Base-by-base conservation (phyloP, 176 grass and related monocot species). In the Olyra latifolia region DNA sequence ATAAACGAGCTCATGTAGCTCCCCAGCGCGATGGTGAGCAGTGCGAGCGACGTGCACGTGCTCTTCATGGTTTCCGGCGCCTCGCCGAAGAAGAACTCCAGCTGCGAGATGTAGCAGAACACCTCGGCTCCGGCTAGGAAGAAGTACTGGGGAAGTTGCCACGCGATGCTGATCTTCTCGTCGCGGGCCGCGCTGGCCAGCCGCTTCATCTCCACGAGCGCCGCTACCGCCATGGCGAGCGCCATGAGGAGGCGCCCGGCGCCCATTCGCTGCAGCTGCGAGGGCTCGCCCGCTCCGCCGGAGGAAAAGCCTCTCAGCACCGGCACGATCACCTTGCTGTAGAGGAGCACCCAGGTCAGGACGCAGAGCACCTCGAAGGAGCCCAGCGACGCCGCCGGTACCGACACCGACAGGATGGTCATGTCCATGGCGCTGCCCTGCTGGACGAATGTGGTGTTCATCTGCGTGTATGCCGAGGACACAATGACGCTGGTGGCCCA, bases 31-130 rank as follows among this genome's bases (percentile, higher is more conserved):
- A 93, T 84, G 58, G 89, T 87, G 74, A 97, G 89, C 63, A 97
- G 72, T 29, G 87, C 87, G 13, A 93, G 85, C 62, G 94, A 83
- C 28, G 86, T 94, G 78, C 94, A 97, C 6, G 84, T 89, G 94
- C 84, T 97, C 81, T 93, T 93, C 94, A 97, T 97, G 24, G 88
- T 84, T 25, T 93, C 89, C 25, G 94, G 91, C 59, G 91, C 91
- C 87, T 97, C 88, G 24, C 41, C 75, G 63, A 83, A 97, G 91
- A 97, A 97, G 70, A 97, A 97, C 84, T 97, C 91, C 6, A 97
- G 81, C 79, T 91, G 86, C 8, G 91, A 56, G 40, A 97, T 91
- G 64, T 87, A 87, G 63, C 74, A 85, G 72, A 97, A 91, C 15
- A 90, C 78, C 69, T 97, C 94, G 1, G 87, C 81, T 19, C 83